Base-by-base conservation (phyloP, 306 rosid genomes). In the Medicago truncatula region DNA sequence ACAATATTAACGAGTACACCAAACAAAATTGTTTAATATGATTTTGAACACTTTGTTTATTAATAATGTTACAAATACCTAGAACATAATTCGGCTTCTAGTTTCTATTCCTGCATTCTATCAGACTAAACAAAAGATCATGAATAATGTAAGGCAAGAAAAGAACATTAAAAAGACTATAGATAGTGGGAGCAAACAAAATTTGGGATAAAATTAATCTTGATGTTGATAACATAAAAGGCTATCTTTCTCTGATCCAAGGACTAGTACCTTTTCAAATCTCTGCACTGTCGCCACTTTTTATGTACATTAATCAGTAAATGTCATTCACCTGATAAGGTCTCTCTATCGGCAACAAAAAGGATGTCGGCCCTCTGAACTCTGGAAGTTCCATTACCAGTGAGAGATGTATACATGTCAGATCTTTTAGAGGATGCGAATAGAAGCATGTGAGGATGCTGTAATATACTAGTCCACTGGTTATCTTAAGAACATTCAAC, bases 381-480 rank as follows among this genome's bases (percentile, higher is more conserved):
- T 81, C 71, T 14, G 47, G 46, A 38, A 11, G 71, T 54, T 58
- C 16, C 73, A 57, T 28, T 59, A 13, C 50, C 2, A 40, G 59
- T 10, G 63, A 31, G 60, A 76, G 79, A 69, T 58, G 75, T 9
- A 47, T 47, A 23, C 40, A 44, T 61, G 68, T 65, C 64, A 47
- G 58, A 78, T 28, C 72, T 66, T 73, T 54, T 43, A 54, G 66
- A 74, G 69, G 36, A 34, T 77, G 75, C 46, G 63, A 41, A 9
- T 38, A 43, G 77, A 71, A 63, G 46, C 75, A 63, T 40, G 73
- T n/a, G 57, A 58, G 65, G 61, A 76, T 53, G 57, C 47, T n/a
- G 34, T 43, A 62, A 61, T 39, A 80, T 43, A 23, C 58, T 43
- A 38, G 36, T 31, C 16, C 56, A 20, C 7, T 58, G 65, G 63